These are phyloP conservation scores for Candida palmyrensis DNA, from an alignment of 805 yeast species.

Conservation along the genomic window DNA sequence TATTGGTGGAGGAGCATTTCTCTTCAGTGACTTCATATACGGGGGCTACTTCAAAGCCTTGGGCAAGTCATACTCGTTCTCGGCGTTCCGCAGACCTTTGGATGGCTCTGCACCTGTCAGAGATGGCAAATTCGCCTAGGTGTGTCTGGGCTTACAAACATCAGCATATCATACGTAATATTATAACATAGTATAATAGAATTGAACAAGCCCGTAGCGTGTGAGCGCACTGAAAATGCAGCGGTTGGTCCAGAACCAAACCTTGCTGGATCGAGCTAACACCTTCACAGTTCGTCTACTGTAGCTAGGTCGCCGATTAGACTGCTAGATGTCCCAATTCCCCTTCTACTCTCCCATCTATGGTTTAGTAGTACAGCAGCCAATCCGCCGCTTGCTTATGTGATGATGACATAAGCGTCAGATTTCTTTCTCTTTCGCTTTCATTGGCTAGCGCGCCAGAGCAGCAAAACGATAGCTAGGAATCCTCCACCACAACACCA, in stretches of 20 bases:
- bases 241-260: too few relatives aligned
- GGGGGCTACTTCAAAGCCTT: constrained; percentile 4
- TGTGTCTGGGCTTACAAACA: not conserved
- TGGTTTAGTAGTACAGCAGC: too few relatives aligned
- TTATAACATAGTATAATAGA: too few relatives aligned
- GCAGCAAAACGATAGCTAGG: not conserved
- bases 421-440: constrained; percentile 14
- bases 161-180: constrained; percentile 3
- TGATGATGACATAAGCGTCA: too few relatives aligned
- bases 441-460: constrained; percentile 12
- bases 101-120: constrained; percentile 2
- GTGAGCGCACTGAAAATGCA: too few relatives aligned
- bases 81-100: constrained; percentile 2
- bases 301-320: too few relatives aligned
- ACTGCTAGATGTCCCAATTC: too few relatives aligned
- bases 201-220: not conserved
- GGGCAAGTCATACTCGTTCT: not conserved
- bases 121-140: constrained; percentile 1
- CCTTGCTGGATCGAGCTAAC: too few relatives aligned
- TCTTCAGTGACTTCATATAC: constrained; percentile 2
- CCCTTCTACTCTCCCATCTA: too few relatives aligned
- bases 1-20: constrained; percentile 2
- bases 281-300: too few relatives aligned
- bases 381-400: too few relatives aligned
- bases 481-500: not conserved